A percentile compares a stretch with the other conserved stretches of the same genome.
Conservation (phyloP, 2,329 filamentous ascomycete species). For the Ceratocystis papillata region DNA sequence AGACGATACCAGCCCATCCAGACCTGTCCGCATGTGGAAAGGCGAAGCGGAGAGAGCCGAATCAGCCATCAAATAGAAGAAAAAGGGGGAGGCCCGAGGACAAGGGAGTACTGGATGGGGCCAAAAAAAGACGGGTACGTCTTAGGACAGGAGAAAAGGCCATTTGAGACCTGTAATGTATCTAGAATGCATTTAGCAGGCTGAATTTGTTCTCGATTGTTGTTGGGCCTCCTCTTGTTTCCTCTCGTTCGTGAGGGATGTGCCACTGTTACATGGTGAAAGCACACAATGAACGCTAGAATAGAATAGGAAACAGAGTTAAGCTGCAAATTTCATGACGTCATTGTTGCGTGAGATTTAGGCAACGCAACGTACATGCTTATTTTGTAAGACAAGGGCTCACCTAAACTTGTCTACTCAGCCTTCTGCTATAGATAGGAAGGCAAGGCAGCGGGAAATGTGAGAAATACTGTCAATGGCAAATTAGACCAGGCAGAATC, state of each 20-base stretch:
- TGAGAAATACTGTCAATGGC: not conserved
- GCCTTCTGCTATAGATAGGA: not conserved
- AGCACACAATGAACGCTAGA: not conserved
- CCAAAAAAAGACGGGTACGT: not conserved
- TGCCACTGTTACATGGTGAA: not conserved
- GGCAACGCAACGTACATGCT: not conserved
- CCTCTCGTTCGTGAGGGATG: slow-evolving; percentile 6
- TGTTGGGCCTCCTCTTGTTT: not conserved
- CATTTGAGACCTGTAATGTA: not conserved
- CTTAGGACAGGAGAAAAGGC: not conserved
- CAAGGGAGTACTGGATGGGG: not conserved
- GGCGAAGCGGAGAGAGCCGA: slow-evolving; percentile 1
- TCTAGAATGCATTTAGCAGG: not conserved
- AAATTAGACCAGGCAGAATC: not conserved
- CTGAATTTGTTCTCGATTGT: not conserved
- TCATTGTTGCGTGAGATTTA: not conserved
- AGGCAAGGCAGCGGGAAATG: not conserved
- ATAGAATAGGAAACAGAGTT: not conserved
- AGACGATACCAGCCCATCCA: not conserved
- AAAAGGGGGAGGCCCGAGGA: not conserved
- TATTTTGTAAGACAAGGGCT: not conserved
- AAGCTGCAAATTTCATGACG: not conserved
- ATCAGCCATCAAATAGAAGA: not conserved
- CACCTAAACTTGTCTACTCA: not conserved
- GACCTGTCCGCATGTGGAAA: not conserved